phyloP scores from a whole-genome alignment of 768 basidiomycete genomes.

The Kwoniella dendrophila region DNA sequence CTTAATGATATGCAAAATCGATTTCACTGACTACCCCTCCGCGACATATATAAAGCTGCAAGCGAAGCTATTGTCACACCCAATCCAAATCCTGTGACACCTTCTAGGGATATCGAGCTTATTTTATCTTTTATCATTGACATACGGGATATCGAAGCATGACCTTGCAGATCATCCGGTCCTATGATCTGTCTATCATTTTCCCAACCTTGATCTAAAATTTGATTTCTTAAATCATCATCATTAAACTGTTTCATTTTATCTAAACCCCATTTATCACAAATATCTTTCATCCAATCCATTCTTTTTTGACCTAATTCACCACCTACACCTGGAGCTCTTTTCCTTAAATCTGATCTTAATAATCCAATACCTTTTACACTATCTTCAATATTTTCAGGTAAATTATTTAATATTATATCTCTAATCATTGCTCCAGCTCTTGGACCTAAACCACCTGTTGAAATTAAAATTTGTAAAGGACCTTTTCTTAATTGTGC shows the following conservation, averaged over 20 bases:
- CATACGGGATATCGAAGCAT: too few species aligned
- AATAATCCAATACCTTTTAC: conserved; percentile 78
- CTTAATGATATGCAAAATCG: too few species aligned
- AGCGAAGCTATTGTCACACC: too few species aligned
- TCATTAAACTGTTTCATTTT: conserved; percentile 71
- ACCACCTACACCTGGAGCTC: conserved; percentile 81
- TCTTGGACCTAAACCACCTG: conserved; percentile 88
- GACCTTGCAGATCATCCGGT: conserved; percentile 48
- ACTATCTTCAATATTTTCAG: conserved; percentile 71
- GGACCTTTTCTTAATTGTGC: conserved; percentile 87
- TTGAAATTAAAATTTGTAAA: conserved; percentile 92
- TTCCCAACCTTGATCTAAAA: conserved; percentile 88
- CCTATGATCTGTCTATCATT: conserved; percentile 58
- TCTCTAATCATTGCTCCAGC: conserved; percentile 80
- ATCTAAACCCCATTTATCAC: conserved; percentile 77
- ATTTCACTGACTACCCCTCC: too few species aligned
- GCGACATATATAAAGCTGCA: too few species aligned
- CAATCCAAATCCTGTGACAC: too few species aligned
- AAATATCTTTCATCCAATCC: conserved; percentile 65
- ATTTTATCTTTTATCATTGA: too few species aligned
- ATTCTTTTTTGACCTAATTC: conserved; percentile 74
- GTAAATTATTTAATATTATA: conserved; percentile 69
- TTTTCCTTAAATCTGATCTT: conserved; percentile 70
- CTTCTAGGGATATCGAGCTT: too few species aligned
- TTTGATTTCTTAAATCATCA: conserved; percentile 64